Base-by-base conservation (phyloP, 2,329 filamentous ascomycete species). In the Lachnellula suecica region DNA sequence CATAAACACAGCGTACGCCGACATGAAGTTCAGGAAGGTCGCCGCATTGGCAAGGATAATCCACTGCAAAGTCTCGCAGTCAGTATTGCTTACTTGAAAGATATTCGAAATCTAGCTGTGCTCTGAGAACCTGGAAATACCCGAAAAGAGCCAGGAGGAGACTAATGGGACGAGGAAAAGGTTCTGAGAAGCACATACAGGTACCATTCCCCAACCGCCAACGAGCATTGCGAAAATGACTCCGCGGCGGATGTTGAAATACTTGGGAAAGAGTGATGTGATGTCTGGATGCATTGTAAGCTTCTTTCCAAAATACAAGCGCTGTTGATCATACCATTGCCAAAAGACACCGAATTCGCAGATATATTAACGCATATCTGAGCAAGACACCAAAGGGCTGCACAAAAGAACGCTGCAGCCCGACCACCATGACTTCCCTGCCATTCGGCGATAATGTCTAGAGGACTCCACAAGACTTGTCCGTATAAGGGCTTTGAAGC, bases 231-330 rank as follows among this genome's bases (percentile, higher is more conserved):
- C 70, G 22, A 76, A 58, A 2, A 76, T 58, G 40, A 70, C 69
- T 1, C 74, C 74, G 4, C 74, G 68, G 4, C 70, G 65, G 49
- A 78, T 74, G 62, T 79, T 78, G 59, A 80, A 65, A 59, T 72
- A 79, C 34, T 70, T 69, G 0, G 78, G 78, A 42, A 76, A 72
- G 1, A 80, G 59, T 1, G 73, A 74, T 0, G 74, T 76, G 49
- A 79, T 61, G 25, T 68, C 53, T 52, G 8, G 7, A n/a, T n/a
- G n/a, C n/a, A n/a, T n/a, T n/a, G n/a, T n/a, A n/a, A n/a, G n/a
- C n/a, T n/a, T n/a, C n/a, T n/a, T n/a, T n/a, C n/a, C n/a, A n/a
- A n/a, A n/a, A n/a, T n/a, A n/a, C n/a, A n/a, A n/a, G n/a, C n/a
- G n/a, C n/a, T n/a, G n/a, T n/a, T n/a, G n/a, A n/a, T n/a, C n/a